Base-by-base conservation (phyloP, 495 filamentous ascomycete species). In the Clohesyomyces aquaticus region DNA sequence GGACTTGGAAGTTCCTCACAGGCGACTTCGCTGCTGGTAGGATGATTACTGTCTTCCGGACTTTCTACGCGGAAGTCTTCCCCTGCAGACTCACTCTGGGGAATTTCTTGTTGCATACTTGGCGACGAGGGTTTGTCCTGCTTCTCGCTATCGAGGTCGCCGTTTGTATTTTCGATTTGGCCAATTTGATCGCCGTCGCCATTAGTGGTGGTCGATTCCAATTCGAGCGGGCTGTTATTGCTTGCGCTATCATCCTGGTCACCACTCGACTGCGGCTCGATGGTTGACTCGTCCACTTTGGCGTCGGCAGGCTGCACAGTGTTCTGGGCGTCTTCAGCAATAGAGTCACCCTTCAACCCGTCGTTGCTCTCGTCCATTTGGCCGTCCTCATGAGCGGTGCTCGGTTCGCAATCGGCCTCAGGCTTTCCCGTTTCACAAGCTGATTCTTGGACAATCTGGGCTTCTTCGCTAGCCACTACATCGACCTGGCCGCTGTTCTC, bases 41-140 rank as follows among this genome's bases (percentile, higher is more conserved):
- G n/a, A n/a, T n/a, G n/a, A n/a, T n/a, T n/a, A n/a, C n/a, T n/a
- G n/a, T n/a, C n/a, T n/a, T n/a, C n/a, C n/a, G n/a, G n/a, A n/a
- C n/a, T n/a, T n/a, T n/a, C n/a, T n/a, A n/a, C n/a, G n/a, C n/a
- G n/a, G n/a, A n/a, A 47, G 21, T 53, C 46, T 16, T 26, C 54
- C 4, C 48, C 48, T 12, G 56, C 61, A 28, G 51, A 58, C 28
- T 69, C 67, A 42, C 66, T 61, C 14, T 57, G 67, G 16, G 67
- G 67, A 8, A 62, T 69, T 26, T n/a, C n/a, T n/a, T n/a, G n/a
- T n/a, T n/a, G 8, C 8, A 22, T 18, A 22, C 43, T n/a, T 22
- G 43, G 43, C 21, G 8, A 4, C 43, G 43, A 4, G 4, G 43
- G 43, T 22, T 18, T 18, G 43, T 8, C 18, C 16, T 18, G 4